A percentile compares a stretch with the other conserved stretches of the same genome.
Conservation (phyloP, 2,329 filamentous ascomycete species). For the Penicillium sp. region DNA sequence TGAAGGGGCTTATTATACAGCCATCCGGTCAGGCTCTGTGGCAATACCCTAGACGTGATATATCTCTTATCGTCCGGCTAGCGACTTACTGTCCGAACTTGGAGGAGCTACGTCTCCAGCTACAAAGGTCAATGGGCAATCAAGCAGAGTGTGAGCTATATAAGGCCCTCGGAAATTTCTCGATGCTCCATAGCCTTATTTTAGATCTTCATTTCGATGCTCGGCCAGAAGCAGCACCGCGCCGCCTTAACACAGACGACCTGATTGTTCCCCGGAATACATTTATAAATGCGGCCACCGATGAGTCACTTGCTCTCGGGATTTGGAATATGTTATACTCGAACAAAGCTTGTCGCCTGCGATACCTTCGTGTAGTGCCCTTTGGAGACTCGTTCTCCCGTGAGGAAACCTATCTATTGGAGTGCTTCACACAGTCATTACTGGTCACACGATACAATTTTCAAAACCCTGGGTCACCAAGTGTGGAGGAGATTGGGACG, state of each 20-base stretch:
- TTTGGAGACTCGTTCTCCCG: neutral
- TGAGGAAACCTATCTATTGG: neutral
- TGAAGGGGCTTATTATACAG: too few relatives aligned
- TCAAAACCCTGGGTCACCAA: neutral
- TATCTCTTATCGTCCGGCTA: too few relatives aligned
- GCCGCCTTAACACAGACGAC: neutral
- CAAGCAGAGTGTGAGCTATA: slow-evolving; percentile 16
- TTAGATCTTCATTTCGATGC: slow-evolving; percentile 10
- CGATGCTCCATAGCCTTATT: slow-evolving; percentile 13
- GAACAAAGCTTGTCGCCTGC: neutral
- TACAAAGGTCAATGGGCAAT: slow-evolving; percentile 10
- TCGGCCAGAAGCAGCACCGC: neutral
- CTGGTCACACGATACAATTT: slow-evolving; percentile 11
- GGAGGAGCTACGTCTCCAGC: too few relatives aligned
- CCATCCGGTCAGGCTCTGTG: too few relatives aligned
- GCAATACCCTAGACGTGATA: too few relatives aligned
- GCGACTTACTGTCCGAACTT: too few relatives aligned
- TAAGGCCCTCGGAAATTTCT: slow-evolving; percentile 11
- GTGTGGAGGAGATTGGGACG: slow-evolving; percentile 2
- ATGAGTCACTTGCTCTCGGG: slow-evolving; percentile 9
- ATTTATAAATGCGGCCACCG: slow-evolving; percentile 15
- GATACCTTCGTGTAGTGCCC: slow-evolving; percentile 4
- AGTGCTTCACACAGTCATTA: slow-evolving; percentile 9
- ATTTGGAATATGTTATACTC: neutral
- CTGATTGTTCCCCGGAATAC: neutral